Evolutionary conservation across 768 basidiomycete genomes (phyloP).

Genomic region (Lentinula guzmanii): DNA sequence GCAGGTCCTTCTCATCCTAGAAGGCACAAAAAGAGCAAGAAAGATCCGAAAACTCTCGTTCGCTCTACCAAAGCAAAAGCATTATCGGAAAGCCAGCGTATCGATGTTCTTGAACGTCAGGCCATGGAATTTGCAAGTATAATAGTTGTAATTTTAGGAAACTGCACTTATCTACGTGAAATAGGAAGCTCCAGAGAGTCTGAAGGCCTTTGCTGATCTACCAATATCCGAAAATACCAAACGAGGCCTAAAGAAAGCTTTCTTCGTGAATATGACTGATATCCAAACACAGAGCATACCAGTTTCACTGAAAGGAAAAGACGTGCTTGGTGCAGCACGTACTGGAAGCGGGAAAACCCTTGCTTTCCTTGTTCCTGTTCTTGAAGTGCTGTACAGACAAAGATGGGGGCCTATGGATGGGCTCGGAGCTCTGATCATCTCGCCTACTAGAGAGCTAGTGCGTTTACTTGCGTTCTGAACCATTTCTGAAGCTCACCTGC

Average conservation of each 20-base stretch:
- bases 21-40: slow-evolving; percentile 1
- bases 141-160: slow-evolving; percentile 5
- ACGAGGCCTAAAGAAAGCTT: slow-evolving; percentile 79
- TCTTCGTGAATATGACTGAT: slow-evolving; percentile 84
- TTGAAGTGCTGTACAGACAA: slow-evolving; percentile 83
- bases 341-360: slow-evolving; percentile 97
- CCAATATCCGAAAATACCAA: slow-evolving; percentile 77
- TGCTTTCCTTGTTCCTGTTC: slow-evolving; percentile 89
- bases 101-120: slow-evolving; percentile 21
- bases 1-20: slow-evolving; percentile 3
- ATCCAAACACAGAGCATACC: slow-evolving; percentile 92
- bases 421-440: slow-evolving; percentile 85
- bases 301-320: slow-evolving; percentile 86
- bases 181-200: slow-evolving; percentile 45
- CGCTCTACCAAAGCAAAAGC: slow-evolving; percentile 21
- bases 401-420: slow-evolving; percentile 96
- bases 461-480: slow-evolving; percentile 19
- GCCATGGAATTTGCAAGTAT: slow-evolving; percentile 16
- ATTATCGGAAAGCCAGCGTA: slow-evolving; percentile 26
- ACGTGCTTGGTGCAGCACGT: slow-evolving; percentile 91
- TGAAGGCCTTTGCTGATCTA: slow-evolving; percentile 63
- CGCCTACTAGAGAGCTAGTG: slow-evolving; percentile 90
- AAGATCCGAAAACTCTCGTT: not conserved
- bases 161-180: slow-evolving; percentile 10
- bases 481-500: not conserved